These are phyloP conservation scores for Hypomyces rosellus DNA, from an alignment of 2,329 filamentous ascomycete genomes.

Conservation along the genomic window DNA sequence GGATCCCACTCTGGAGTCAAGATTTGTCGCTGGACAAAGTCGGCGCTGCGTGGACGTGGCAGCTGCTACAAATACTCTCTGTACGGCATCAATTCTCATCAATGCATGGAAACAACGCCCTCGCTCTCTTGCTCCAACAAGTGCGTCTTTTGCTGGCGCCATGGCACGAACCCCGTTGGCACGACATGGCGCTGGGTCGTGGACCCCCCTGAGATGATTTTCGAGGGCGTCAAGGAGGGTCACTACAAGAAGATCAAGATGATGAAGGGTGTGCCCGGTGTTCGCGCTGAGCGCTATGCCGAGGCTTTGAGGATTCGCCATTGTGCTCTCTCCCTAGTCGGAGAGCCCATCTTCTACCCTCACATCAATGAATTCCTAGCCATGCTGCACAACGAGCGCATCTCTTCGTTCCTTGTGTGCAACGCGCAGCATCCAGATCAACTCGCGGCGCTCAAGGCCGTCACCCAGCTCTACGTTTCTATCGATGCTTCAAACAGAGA, in stretches of 20 bases:
- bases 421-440: conserved; percentile 96
- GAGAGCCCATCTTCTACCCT: conserved; percentile 98
- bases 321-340: conserved; percentile 85
- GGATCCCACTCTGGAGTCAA: conserved; percentile 95
- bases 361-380: conserved; percentile 88
- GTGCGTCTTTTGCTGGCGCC: conserved; percentile 98
- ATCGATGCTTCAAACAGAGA: conserved; percentile 93
- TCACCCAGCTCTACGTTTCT: conserved; percentile 93
- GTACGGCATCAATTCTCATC: conserved; percentile 92
- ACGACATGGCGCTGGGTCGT: conserved; percentile 97
- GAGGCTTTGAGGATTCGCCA: conserved; percentile 92
- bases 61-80: conserved; percentile 98
- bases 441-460: conserved; percentile 70
- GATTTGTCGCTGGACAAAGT: conserved; percentile 98
- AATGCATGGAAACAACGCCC: conserved; percentile 97
- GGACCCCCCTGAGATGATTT: conserved; percentile 84
- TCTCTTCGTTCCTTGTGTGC: conserved; percentile 92
- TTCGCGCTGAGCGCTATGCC: conserved; percentile 82
- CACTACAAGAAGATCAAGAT: conserved; percentile 99
- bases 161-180: conserved; percentile 93
- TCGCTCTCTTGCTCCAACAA: conserved; percentile 96
- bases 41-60: conserved; percentile 82
- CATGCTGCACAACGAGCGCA: conserved; percentile 77
- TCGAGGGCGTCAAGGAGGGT: conserved; percentile 79
- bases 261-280: conserved; percentile 88